Percentiles rank a stretch among this genome's conserved stretches.
These are phyloP conservation scores for Floccularia luteovirens DNA, from an alignment of 768 basidiomycete genomes.

Conservation along the genomic window DNA sequence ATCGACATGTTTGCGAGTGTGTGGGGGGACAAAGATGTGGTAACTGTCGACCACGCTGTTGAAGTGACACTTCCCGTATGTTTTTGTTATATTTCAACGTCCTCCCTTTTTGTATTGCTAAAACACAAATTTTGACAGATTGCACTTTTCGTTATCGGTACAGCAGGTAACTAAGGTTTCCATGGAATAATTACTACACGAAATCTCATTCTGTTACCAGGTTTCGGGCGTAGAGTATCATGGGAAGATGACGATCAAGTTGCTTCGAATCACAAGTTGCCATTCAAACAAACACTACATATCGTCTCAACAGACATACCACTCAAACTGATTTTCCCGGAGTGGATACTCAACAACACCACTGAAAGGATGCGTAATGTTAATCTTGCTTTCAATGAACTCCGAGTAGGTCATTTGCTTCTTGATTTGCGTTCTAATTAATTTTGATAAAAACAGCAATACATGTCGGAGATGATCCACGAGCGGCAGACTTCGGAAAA, in stretches of 20 bases:
- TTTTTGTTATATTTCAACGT: neutral
- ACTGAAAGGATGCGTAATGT: conserved; percentile 19
- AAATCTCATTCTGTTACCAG: conserved; percentile 13
- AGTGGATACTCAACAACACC: conserved; percentile 29
- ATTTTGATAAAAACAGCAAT: conserved; percentile 15
- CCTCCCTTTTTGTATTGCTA: conserved; percentile 6
- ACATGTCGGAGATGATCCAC: conserved; percentile 36
- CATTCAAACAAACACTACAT: conserved; percentile 43
- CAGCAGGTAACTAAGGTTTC: conserved; percentile 30
- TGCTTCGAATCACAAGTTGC: conserved; percentile 35
- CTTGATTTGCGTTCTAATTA: neutral
- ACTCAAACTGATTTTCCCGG: conserved; percentile 29
- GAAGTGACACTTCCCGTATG: conserved; percentile 49
- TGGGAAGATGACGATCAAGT: conserved; percentile 33
- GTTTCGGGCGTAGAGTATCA: conserved; percentile 43
- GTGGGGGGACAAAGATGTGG: conserved; percentile 33
- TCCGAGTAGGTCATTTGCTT: conserved; percentile 23
- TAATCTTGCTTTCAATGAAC: conserved; percentile 31
- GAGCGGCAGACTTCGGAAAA: conserved; percentile 17
- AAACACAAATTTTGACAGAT: conserved; percentile 23
- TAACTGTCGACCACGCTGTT: conserved; percentile 36
- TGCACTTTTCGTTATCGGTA: conserved; percentile 47
- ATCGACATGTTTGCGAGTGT: conserved; percentile 35
- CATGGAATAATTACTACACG: neutral
- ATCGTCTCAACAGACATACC: conserved; percentile 28